A percentile compares a stretch with the other conserved stretches of the same genome.
These are phyloP conservation scores for Leptomonas seymouri DNA, from an alignment of 208 protist genomes.

Conservation along the genomic window DNA sequence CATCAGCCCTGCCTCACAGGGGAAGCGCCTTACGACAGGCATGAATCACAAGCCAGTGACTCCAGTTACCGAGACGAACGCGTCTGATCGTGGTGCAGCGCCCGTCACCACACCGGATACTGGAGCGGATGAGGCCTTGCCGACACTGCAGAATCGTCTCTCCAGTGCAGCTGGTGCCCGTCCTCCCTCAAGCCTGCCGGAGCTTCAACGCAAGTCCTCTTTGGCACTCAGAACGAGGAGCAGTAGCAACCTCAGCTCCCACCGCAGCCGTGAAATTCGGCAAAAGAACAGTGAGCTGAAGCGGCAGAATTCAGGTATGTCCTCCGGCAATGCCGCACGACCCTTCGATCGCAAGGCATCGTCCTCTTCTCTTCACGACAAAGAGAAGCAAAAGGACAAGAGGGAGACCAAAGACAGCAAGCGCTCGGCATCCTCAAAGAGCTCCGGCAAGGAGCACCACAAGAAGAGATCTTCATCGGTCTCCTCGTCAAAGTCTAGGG, in stretches of 20 bases:
- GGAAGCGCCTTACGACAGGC: background rate
- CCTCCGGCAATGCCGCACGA: constrained; percentile 1
- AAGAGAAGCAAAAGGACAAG: constrained; percentile 1
- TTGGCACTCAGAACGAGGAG: background rate
- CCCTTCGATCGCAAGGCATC: background rate
- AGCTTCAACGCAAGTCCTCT: constrained; percentile 5
- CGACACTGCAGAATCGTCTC: background rate
- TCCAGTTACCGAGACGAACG: background rate
- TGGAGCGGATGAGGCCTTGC: background rate
- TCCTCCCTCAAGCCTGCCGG: background rate
- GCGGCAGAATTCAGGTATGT: constrained; percentile 20
- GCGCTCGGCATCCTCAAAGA: constrained; percentile 5
- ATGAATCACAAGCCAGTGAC: background rate
- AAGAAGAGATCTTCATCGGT: constrained; percentile 12
- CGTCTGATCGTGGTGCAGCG: background rate
- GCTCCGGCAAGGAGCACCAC: constrained; percentile 3
- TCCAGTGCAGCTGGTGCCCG: background rate
- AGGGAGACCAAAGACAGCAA: constrained; percentile 1
- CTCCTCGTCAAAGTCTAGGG: background rate
- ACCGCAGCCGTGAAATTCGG: constrained; percentile 36
- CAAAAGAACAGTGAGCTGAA: constrained; percentile 44
- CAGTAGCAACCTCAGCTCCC: constrained; percentile 2
- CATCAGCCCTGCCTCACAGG: background rate
- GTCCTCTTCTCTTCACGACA: background rate
- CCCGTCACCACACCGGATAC: background rate